Percentiles rank a stretch among this genome's conserved stretches.
phyloP scores from a whole-genome alignment of 176 grass and related monocot genomes.

The Panicum miliaceum region DNA sequence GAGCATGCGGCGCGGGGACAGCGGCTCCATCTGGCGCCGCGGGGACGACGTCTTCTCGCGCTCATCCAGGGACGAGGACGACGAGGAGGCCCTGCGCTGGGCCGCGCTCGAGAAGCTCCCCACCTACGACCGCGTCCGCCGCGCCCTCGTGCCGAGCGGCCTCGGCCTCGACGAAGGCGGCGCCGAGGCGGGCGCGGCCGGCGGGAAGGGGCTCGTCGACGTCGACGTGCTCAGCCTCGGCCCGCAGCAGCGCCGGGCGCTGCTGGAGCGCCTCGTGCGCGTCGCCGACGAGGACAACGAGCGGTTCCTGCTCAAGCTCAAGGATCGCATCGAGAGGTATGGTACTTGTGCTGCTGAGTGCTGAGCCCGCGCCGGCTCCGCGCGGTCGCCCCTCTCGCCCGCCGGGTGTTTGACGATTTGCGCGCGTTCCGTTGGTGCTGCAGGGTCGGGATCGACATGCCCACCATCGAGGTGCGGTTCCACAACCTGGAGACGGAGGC shows the following conservation, averaged over 20 bases:
- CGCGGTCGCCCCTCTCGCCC: not conserved
- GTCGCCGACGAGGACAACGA: constrained; percentile 93
- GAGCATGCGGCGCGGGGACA: constrained; percentile 54
- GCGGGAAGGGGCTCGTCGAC: constrained; percentile 55
- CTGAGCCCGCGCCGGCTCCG: not conserved
- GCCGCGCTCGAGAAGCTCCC: constrained; percentile 88
- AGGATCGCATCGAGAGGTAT: constrained; percentile 74
- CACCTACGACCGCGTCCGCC: constrained; percentile 76
- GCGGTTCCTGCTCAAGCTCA: constrained; percentile 86
- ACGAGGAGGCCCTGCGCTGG: constrained; percentile 92
- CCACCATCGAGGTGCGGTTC: constrained; percentile 88
- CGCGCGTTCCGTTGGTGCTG: constrained; percentile 17
- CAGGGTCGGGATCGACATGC: constrained; percentile 88
- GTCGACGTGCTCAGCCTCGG: constrained; percentile 65
- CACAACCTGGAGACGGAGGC: constrained; percentile 67
- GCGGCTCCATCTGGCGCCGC: constrained; percentile 61
- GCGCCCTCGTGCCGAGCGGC: constrained; percentile 52
- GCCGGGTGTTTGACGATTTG: constrained; percentile 39
- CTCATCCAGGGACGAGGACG: constrained; percentile 81
- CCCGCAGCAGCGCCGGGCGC: constrained; percentile 43
- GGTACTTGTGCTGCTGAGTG: not conserved
- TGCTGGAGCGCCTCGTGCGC: constrained; percentile 72
- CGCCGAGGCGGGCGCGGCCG: not conserved
- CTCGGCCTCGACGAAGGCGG: not conserved
- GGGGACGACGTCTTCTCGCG: constrained; percentile 69